phyloP scores from a whole-genome alignment of 768 basidiomycete species.

The Pleurotus giganteus region DNA sequence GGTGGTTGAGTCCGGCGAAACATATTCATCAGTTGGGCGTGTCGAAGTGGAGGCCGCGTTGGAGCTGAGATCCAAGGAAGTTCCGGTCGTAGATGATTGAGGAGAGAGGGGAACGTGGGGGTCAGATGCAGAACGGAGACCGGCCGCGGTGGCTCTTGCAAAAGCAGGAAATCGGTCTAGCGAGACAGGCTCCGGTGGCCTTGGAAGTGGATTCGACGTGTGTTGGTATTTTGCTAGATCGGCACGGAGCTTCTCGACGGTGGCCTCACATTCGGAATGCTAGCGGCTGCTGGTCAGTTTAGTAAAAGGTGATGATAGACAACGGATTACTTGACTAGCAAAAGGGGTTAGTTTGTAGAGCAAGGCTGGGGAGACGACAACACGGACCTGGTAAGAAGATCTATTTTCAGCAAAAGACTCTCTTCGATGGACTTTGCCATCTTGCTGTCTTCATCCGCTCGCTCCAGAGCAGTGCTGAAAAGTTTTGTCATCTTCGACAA shows the following conservation, averaged over 20 bases:
- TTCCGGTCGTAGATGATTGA: neutral
- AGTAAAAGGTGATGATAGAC: neutral
- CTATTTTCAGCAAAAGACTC: conserved; percentile 1
- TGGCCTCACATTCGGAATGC: conserved; percentile 25
- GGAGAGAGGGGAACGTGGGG: neutral
- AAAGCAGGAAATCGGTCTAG: conserved; percentile 42
- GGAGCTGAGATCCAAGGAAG: neutral
- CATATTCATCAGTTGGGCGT: neutral
- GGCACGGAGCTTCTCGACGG: conserved; percentile 34
- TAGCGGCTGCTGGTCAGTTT: conserved; percentile 12
- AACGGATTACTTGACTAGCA: neutral
- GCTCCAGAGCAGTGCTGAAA: neutral
- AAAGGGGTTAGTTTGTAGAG: neutral
- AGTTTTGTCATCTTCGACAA: conserved; percentile 2
- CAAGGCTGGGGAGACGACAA: neutral
- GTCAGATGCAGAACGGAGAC: neutral
- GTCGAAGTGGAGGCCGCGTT: conserved; percentile 6
- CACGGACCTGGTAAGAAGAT: conserved; percentile 9
- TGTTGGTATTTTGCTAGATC: conserved; percentile 27
- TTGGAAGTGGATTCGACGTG: conserved; percentile 49
- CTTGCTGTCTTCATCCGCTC: conserved; percentile 7
- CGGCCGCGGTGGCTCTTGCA: conserved; percentile 13
- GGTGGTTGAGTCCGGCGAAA: conserved; percentile 3
- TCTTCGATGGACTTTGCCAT: conserved; percentile 7
- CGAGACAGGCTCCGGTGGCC: conserved; percentile 53